Conservation (phyloP, 768 basidiomycete species). For the Nevesoporus exiguus region DNA sequence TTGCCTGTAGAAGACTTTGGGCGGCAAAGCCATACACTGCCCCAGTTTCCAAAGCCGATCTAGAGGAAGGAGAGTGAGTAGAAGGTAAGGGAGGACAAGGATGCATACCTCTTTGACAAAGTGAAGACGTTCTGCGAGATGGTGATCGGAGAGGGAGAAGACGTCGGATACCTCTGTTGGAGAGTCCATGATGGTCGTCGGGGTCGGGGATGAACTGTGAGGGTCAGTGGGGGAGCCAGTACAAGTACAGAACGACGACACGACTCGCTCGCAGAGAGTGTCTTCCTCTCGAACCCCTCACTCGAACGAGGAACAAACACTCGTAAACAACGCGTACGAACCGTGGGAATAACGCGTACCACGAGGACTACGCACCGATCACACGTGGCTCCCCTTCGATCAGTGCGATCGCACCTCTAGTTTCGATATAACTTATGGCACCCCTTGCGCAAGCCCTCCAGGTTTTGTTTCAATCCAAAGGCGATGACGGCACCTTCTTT, state of each 20-base stretch:
- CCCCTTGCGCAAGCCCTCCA: constrained; percentile 24
- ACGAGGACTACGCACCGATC: constrained; percentile 13
- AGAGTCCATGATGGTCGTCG: constrained; percentile 22
- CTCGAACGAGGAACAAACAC: constrained; percentile 30
- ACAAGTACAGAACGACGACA: constrained; percentile 26
- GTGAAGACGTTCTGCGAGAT: constrained; percentile 63
- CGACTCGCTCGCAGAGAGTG: constrained; percentile 1
- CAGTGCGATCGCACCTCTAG: no score
- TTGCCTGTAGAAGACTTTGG: constrained; percentile 49
- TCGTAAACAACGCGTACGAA: constrained; percentile 29
- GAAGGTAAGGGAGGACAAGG: not conserved
- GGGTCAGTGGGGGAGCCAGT: not conserved
- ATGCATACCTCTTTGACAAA: constrained; percentile 70
- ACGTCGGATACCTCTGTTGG: constrained; percentile 45
- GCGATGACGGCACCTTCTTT: constrained; percentile 19
- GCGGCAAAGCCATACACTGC: constrained; percentile 79
- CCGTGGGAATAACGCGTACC: constrained; percentile 27
- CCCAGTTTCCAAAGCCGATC: constrained; percentile 94
- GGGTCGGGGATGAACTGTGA: not conserved
- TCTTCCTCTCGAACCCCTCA: not conserved
- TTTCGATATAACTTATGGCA: constrained; percentile 11
- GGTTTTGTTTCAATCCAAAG: constrained; percentile 14
- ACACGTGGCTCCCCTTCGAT: constrained; percentile 20
- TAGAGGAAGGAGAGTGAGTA: constrained; percentile 28
- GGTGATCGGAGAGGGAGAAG: constrained; percentile 72